phyloP scores from a whole-genome alignment of 192 early-diverging fungal species.

The Coemansia sp. region DNA sequence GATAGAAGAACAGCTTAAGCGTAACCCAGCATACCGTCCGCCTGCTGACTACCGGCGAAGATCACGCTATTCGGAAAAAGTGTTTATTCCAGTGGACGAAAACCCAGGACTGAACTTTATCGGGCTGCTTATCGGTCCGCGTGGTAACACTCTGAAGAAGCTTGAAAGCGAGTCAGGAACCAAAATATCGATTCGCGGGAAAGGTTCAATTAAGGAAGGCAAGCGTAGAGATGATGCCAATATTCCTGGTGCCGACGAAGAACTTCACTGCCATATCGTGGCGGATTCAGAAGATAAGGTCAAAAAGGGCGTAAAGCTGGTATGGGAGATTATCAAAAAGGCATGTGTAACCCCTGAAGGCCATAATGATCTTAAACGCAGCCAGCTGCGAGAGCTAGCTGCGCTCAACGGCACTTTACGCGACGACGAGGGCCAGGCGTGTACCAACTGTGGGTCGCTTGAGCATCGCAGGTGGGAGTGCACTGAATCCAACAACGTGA shows the following conservation, averaged over 20 bases:
- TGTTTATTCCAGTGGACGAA: slow-evolving; percentile 93
- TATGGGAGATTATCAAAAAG: slow-evolving; percentile 91
- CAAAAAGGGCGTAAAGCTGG: slow-evolving; percentile 74
- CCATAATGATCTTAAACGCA: slow-evolving; percentile 92
- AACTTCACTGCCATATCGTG: slow-evolving; percentile 87
- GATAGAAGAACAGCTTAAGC: slow-evolving; percentile 74
- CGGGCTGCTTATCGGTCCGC: slow-evolving; percentile 92
- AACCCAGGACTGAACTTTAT: slow-evolving; percentile 98
- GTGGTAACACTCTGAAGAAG: slow-evolving; percentile 94
- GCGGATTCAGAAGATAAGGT: slow-evolving; percentile 90
- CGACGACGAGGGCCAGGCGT: slow-evolving; percentile 93
- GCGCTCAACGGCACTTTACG: slow-evolving; percentile 93
- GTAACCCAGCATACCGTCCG: slow-evolving; percentile 79
- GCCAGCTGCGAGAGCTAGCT: slow-evolving; percentile 92
- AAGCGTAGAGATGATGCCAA: slow-evolving; percentile 65
- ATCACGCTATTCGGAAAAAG: slow-evolving; percentile 82
- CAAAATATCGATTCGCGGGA: slow-evolving; percentile 95
- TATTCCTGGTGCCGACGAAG: slow-evolving; percentile 66
- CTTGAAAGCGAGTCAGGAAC: slow-evolving; percentile 92
- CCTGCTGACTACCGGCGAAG: slow-evolving; percentile 88
- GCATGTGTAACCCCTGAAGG: slow-evolving; percentile 90
- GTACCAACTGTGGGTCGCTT: slow-evolving; percentile 86
- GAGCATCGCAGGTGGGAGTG: slow-evolving; percentile 93
- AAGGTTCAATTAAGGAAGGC: slow-evolving; percentile 96
- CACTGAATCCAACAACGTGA: slow-evolving; percentile 82